Evolutionary conservation across 306 rosid genomes (phyloP), one percentile per base, ranked within the genome.

Genomic region (Prunus salicina): DNA sequence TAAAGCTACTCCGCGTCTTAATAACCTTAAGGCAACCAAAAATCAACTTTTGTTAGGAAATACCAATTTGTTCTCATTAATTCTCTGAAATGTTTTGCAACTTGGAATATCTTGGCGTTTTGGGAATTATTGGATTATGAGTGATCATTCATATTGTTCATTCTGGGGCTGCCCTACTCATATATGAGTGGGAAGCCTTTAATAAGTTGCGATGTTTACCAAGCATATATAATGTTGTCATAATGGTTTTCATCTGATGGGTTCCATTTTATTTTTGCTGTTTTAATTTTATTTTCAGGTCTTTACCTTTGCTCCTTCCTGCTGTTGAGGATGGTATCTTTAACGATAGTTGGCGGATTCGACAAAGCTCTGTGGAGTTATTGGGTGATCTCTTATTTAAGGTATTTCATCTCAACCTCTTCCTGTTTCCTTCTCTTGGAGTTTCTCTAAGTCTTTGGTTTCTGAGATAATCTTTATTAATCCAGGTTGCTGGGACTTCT

Each of bases 401-500:
- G 89, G 99, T 92, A 88, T 83, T 77, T 41, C 76, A 56, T 67
- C 74, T 55, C 58, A 27, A 70, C 47, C 6, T 78, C 45, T 41
- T 71, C 62, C 49, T 51, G 41, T 61, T 56, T 70, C 74, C 69
- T 30, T 25, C 19, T 70, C 62, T 77, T 18, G 64, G 38, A 52
- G 45, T 76, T 67, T 63, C 34, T 10, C 34, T 10, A 6, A 24
- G 56, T 64, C 34, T 47, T 68, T 75, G 73, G 47, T 43, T 43
- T 67, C 32, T 76, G 71, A 51, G 67, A 76, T 49, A 5, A 64
- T 41, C 69, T 80, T 32, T 63, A 73, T 67, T 79, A 51, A 51
- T 75, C 47, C 87, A 95, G 99, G 99, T 95, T 84, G 99, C 97
- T 76, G 99, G 99, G 74, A 95, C 97, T 73, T 90, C 99, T 78